Evolutionary conservation across 441 rosid genomes (phyloP).

Genomic region (Gossypium aridum): DNA sequence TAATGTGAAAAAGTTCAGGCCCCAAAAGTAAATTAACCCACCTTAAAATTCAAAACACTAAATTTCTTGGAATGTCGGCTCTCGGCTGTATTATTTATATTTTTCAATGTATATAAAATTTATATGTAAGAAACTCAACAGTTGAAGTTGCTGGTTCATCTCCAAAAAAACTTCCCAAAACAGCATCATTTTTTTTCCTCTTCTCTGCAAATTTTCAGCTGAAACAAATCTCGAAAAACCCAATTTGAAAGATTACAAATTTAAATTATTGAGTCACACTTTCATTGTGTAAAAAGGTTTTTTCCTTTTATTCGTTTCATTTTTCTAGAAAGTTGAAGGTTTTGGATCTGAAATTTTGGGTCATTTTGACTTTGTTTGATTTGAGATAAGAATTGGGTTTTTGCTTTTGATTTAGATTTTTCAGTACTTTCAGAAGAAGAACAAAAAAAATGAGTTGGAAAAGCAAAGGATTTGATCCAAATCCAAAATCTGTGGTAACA

Average conservation of each 20-base stretch:
- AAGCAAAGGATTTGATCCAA: conserved; percentile 58
- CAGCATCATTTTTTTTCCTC: neutral
- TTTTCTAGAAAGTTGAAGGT: neutral
- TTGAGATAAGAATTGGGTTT: conserved; percentile 32
- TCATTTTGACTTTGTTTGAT: conserved; percentile 27
- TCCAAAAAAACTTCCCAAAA: neutral
- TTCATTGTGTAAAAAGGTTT: neutral
- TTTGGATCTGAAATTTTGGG: conserved; percentile 43
- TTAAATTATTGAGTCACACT: neutral
- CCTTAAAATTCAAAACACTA: too few relatives aligned
- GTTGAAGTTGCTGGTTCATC: neutral
- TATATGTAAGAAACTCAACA: neutral
- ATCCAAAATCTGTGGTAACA: conserved; percentile 46
- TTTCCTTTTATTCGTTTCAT: neutral
- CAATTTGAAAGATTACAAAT: neutral
- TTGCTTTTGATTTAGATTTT: conserved; percentile 23
- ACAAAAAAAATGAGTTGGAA: conserved; percentile 53
- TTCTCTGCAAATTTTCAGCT: neutral
- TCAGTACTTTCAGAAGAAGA: conserved; percentile 11
- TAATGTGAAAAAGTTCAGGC: too few relatives aligned
- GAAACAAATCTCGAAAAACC: neutral
- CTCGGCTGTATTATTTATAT: neutral
- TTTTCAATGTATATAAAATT: neutral
- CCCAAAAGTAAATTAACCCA: too few relatives aligned
- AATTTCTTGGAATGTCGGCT: neutral